A percentile compares a stretch with the other conserved stretches of the same genome.
Conservation (phyloP, 495 filamentous ascomycete genomes). For the Lophiotrema nucula region DNA sequence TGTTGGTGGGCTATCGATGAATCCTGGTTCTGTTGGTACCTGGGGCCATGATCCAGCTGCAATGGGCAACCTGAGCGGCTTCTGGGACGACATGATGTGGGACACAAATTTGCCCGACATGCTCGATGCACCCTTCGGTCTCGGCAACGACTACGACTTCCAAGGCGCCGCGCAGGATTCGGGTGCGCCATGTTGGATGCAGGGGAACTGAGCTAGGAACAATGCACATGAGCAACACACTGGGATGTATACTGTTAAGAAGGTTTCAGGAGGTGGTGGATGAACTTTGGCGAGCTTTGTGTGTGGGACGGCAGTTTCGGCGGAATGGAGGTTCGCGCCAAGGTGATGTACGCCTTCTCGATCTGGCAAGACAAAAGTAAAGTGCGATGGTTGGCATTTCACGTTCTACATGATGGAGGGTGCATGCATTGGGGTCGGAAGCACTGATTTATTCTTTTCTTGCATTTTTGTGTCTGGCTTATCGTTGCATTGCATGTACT, state of each 20-base stretch:
- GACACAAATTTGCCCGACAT: constrained; percentile 36
- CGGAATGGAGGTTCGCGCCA: constrained; percentile 2
- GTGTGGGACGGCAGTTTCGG: neutral
- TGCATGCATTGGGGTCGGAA: constrained; percentile 2
- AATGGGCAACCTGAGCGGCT: constrained; percentile 28
- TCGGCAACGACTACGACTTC: constrained; percentile 26
- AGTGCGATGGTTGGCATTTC: neutral
- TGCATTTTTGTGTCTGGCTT: neutral
- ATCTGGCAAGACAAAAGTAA: neutral
- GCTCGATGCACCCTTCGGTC: constrained; percentile 31
- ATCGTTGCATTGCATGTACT: neutral
- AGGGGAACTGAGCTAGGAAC: constrained; percentile 20
- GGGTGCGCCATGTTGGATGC: constrained; percentile 32
- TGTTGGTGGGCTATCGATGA: constrained; percentile 14
- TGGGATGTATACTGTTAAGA: no score
- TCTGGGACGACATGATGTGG: constrained; percentile 44
- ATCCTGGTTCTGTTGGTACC: constrained; percentile 3
- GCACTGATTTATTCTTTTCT: neutral
- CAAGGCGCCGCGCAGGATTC: constrained; percentile 26
- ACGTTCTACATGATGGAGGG: neutral
- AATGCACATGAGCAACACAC: no score
- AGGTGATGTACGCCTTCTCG: constrained; percentile 1
- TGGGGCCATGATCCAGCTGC: constrained; percentile 17
- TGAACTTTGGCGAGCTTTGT: no score
- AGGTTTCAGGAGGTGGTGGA: no score